Percentiles rank a stretch among this genome's conserved stretches.
phyloP scores from a whole-genome alignment of 768 basidiomycete genomes.

The Tephrocybe sp. region DNA sequence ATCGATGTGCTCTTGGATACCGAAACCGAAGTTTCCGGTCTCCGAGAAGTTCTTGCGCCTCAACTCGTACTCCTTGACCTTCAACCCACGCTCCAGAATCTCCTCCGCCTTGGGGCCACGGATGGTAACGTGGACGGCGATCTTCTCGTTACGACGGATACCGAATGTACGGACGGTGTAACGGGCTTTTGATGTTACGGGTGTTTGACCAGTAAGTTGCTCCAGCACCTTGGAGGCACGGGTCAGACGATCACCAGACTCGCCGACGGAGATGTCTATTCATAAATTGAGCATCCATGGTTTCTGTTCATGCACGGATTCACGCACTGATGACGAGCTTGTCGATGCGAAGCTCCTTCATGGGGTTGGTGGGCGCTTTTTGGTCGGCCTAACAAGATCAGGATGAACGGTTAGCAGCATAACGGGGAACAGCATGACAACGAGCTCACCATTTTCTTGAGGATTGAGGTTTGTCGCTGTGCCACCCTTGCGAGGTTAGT shows the following conservation, averaged over 20 bases:
- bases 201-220: constrained; percentile 98
- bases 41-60: constrained; percentile 96
- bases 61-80: constrained; percentile 99
- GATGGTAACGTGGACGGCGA: constrained; percentile 97
- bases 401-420: constrained; percentile 3
- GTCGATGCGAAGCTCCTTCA: constrained; percentile 96
- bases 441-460: constrained; percentile 40
- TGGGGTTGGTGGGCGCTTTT: constrained; percentile 88
- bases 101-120: constrained; percentile 99
- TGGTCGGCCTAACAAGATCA: constrained; percentile 67
- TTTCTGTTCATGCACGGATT: not conserved
- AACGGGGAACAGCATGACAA: constrained; percentile 1
- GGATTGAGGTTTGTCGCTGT: constrained; percentile 34
- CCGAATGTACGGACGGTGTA: constrained; percentile 99
- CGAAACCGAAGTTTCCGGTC: constrained; percentile 99
- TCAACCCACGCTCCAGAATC: constrained; percentile 97
- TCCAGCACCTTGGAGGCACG: constrained; percentile 99
- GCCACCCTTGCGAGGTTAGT: constrained; percentile 30
- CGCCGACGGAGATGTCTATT: constrained; percentile 96
- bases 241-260: constrained; percentile 98
- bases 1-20: constrained; percentile 99
- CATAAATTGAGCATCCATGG: constrained; percentile 4
- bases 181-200: constrained; percentile 98
- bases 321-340: constrained; percentile 99
- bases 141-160: constrained; percentile 99